These are phyloP conservation scores for Phialophora expanda DNA, from an alignment of 2,329 filamentous ascomycete genomes.

Conservation along the genomic window DNA sequence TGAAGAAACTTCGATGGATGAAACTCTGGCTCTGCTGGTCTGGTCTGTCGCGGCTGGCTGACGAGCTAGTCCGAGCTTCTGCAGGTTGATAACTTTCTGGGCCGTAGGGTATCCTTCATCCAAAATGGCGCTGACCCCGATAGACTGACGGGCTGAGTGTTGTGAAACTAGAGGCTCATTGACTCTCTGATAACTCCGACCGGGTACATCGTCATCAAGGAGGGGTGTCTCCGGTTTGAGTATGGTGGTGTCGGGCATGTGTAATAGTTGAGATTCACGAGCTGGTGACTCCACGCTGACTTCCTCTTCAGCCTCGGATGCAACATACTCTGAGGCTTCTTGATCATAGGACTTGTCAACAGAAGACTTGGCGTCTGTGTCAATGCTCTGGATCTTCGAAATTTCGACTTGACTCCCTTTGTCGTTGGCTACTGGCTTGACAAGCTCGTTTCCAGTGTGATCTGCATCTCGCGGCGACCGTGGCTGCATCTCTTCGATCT, in stretches of 20 bases:
- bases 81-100: conserved; percentile 14
- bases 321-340: conserved; percentile 15
- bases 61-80: conserved; percentile 7
- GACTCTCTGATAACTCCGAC: not conserved
- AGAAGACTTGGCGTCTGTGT: not conserved
- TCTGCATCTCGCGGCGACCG: not conserved
- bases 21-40: not conserved
- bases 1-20: not conserved
- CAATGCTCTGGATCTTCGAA: not conserved
- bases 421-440: not conserved
- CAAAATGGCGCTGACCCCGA: conserved; percentile 16
- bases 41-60: not conserved
- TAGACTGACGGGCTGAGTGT: conserved; percentile 14
- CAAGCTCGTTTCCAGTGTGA: not conserved
- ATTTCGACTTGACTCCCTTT: not conserved
- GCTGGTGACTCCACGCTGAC: not conserved
- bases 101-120: conserved; percentile 20
- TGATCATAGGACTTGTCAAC: conserved; percentile 2
- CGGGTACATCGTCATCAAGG: conserved; percentile 9
- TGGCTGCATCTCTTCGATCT: not conserved
- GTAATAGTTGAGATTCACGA: not conserved
- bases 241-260: not conserved
- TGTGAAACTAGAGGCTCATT: not conserved
- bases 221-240: conserved; percentile 1
- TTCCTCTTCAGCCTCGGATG: conserved; percentile 6